phyloP scores from a whole-genome alignment of 108 stramenopile species.

The Fistulifera solaris region DNA sequence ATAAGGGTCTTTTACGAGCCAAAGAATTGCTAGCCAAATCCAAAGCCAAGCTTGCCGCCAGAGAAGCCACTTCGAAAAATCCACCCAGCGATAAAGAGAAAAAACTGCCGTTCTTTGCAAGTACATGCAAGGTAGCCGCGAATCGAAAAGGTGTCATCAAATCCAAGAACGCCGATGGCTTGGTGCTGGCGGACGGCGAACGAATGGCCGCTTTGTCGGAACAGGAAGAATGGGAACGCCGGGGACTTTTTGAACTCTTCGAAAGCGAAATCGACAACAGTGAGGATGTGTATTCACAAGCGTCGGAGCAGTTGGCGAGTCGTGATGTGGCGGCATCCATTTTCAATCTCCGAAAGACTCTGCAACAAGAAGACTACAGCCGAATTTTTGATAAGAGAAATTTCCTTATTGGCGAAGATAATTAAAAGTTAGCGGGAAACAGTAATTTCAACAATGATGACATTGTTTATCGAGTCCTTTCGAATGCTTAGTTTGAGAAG shows the following conservation, averaged over 20 bases:
- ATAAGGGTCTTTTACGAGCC: conserved; percentile 22
- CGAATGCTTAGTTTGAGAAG: too few species aligned
- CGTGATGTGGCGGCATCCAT: conserved; percentile 65
- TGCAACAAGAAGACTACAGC: conserved; percentile 59
- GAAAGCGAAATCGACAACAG: conserved; percentile 25
- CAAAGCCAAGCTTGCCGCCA: conserved; percentile 21
- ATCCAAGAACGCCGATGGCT: conserved; percentile 27
- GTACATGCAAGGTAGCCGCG: neutral
- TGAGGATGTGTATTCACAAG: conserved; percentile 10
- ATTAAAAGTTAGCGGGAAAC: conserved; percentile 21
- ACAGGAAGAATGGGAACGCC: conserved; percentile 62
- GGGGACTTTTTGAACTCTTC: conserved; percentile 38
- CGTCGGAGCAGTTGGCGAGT: conserved; percentile 24
- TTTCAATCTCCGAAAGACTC: conserved; percentile 35
- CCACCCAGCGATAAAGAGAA: neutral
- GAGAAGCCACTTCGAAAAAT: neutral
- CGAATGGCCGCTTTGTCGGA: conserved; percentile 63
- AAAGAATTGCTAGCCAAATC: conserved; percentile 24
- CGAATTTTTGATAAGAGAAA: conserved; percentile 77
- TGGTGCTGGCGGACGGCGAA: conserved; percentile 65
- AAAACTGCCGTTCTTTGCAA: conserved; percentile 26
- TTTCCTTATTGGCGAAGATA: conserved; percentile 71
- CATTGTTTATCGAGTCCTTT: too few species aligned
- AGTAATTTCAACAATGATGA: too few species aligned
- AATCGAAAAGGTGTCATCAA: conserved; percentile 26